Conservation (phyloP, 805 yeast species). For the Yamadazyma sp. region DNA sequence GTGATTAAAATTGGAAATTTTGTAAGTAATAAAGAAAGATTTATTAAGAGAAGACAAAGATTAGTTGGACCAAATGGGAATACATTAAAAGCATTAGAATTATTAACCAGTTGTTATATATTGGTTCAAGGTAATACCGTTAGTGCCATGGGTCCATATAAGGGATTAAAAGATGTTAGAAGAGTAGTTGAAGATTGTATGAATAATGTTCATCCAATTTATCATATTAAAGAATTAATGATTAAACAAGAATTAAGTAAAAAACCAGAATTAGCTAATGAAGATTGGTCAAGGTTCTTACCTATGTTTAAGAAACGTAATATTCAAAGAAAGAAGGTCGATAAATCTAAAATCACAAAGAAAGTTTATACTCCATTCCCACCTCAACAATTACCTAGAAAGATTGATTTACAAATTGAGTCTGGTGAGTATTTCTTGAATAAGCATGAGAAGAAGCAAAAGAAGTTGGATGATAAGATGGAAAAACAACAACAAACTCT, state of each 20-base stretch:
- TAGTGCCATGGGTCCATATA: slow-evolving; percentile 93
- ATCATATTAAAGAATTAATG: slow-evolving; percentile 96
- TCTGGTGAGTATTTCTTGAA: slow-evolving; percentile 97
- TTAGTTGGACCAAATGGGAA: slow-evolving; percentile 96
- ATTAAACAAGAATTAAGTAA: slow-evolving; percentile 92
- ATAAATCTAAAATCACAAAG: slow-evolving; percentile 60
- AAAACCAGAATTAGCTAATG: slow-evolving; percentile 91
- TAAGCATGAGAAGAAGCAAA: slow-evolving; percentile 73
- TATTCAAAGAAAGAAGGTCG: slow-evolving; percentile 83
- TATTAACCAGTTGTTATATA: slow-evolving; percentile 92
- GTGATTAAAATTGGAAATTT: slow-evolving; percentile 91
- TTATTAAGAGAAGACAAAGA: slow-evolving; percentile 93
- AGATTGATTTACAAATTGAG: slow-evolving; percentile 95
- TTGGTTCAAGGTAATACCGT: slow-evolving; percentile 98
- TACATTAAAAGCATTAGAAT: slow-evolving; percentile 91
- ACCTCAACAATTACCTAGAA: slow-evolving; percentile 94
- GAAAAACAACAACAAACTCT: slow-evolving; percentile 73
- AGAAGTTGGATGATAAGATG: slow-evolving; percentile 70
- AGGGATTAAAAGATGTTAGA: slow-evolving; percentile 87
- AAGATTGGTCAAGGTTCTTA: slow-evolving; percentile 94
- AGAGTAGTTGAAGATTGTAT: slow-evolving; percentile 97
- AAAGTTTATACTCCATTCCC: slow-evolving; percentile 98
- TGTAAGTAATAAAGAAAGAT: slow-evolving; percentile 88
- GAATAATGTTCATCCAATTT: slow-evolving; percentile 96
- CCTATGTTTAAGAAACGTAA: slow-evolving; percentile 96